Evolutionary conservation across 768 basidiomycete species (phyloP), one percentile per base, ranked within the genome.

Genomic region (Cystobasidium ongulense): DNA sequence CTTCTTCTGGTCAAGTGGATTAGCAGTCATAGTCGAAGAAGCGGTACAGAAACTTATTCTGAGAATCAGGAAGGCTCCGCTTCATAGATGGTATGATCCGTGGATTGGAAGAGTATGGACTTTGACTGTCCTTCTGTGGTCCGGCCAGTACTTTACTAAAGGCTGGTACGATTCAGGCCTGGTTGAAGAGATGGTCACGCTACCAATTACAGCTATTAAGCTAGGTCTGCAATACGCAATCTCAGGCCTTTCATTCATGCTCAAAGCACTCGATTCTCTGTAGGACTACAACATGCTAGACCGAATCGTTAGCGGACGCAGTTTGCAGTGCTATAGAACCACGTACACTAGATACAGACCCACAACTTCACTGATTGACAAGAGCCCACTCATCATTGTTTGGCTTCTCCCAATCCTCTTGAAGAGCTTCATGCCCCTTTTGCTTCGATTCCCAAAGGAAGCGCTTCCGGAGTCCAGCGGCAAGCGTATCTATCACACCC

Each of bases 81-180:
- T 25, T 8, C 52, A 23, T 35, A 23, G 53, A n/a, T 71, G 68
- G 68, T 71, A 71, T 25, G 68, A 71, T 38, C 53, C 68, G 3
- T 71, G 68, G 68, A 27, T 59, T n/a, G 68, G 68, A 27, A 23
- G 68, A n/a, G 33, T 43, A 21, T 71, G 68, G 68, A 71, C 68
- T 23, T 15, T 71, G 33, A 35, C 68, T 21, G 68, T 71, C 33
- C 43, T 71, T 13, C 68, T 71, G 4, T 71, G 68, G 68, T 54
- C 50, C 17, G 68, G 68, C 3, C 68, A 71, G 38, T 71, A 71
- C 54, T 71, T 71, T 33, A 71, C 68, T 10, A 52, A 52, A 29
- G 68, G 68, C 8, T 71, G 68, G 68, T 71, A 71, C 43, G 68
- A 71, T 43, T 39, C 36, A 17, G 68, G 68, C 25, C 31, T 71